Base-by-base conservation (phyloP, 1,139 yeast species). In the Kurtzmaniella natalensis region DNA sequence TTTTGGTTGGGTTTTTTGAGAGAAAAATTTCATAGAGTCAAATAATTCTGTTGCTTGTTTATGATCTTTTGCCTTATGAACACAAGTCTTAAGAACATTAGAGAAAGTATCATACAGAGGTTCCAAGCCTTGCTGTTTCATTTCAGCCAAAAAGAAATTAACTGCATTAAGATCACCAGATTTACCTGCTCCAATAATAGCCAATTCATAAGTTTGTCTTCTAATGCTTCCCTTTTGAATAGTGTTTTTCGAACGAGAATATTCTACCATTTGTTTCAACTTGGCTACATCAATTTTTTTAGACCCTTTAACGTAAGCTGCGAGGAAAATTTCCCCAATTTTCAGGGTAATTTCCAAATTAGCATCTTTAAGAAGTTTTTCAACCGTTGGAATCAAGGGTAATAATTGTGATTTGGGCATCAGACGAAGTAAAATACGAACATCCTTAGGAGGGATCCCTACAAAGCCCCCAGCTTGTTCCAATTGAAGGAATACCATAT, bases 1-100 rank as follows among this genome's bases (percentile, higher is more conserved):
- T 33, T 78, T 82, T 0, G 97, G 96, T 34, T 74, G 72, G 2
- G 86, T 75, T 21, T 62, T 58, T 5, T 66, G 51, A 1, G 94
- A 78, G 42, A 82, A 57, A 52, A 85, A 89, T 53, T 87, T 89
- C 88, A 92, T 81, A 42, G 87, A 76, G 46, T 83, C 92, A 53
- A 92, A 92, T 1, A 85, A 66, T 34, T 79, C 78, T 37, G 76
- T 72, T 0, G 95, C 95, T 43, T 76, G 78, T 23, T 68, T 58
- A 43, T 69, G 77, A 39, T 78, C 72, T 17, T 62, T 61, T 16
- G 74, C 51, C 38, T 76, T 70, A 41, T 63, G 68, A 3, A 79
- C 77, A 48, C 85, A 81, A 15, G 87, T 72, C 40, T 81, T 81
- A 35, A 88, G 55, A 1, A 87, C 67, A 18, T 78, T 75, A 1